These are phyloP conservation scores for Kodamaea ohmeri DNA, from an alignment of 1,139 yeast genomes.

Conservation along the genomic window DNA sequence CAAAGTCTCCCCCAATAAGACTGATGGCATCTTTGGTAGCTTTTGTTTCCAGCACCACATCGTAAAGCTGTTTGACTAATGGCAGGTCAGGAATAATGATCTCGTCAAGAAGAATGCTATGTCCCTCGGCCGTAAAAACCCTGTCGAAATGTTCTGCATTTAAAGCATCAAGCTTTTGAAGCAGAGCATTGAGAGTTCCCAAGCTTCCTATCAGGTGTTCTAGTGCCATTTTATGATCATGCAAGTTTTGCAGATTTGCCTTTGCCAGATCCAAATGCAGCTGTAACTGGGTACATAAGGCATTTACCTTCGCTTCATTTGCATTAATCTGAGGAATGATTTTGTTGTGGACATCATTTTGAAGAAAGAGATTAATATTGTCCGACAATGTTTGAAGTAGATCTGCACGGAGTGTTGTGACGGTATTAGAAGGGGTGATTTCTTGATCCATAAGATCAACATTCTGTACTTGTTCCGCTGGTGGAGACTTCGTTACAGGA, in stretches of 20 bases:
- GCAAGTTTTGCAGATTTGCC: slow-evolving; percentile 35
- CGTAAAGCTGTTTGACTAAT: slow-evolving; percentile 52
- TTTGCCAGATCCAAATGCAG: slow-evolving; percentile 40
- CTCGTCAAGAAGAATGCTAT: slow-evolving; percentile 30
- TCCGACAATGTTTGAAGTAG: slow-evolving; percentile 20
- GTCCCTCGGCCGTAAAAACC: slow-evolving; percentile 19
- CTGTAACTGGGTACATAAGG: slow-evolving; percentile 31
- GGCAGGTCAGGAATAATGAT: slow-evolving; percentile 43
- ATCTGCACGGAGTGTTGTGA: slow-evolving; percentile 4
- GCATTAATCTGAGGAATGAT: slow-evolving; percentile 15
- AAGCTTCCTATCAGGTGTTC: slow-evolving; percentile 29
- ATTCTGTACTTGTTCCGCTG: no score
- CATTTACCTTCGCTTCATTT: slow-evolving; percentile 24
- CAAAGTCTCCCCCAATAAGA: slow-evolving; percentile 53
- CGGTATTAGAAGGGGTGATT: slow-evolving; percentile 7
- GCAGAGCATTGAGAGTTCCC: slow-evolving; percentile 24
- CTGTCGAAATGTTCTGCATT: slow-evolving; percentile 22
- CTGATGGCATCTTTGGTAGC: slow-evolving; percentile 67
- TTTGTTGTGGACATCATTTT: slow-evolving; percentile 9
- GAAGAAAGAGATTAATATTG: slow-evolving; percentile 24
- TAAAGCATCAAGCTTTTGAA: slow-evolving; percentile 24
- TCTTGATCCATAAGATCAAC: slow-evolving; percentile 24
- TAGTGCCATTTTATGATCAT: slow-evolving; percentile 34
- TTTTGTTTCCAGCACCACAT: slow-evolving; percentile 60
- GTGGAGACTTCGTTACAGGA: background rate